Base-by-base conservation (phyloP, 192 early-diverging fungal genomes). In the Coemansia sp. region DNA sequence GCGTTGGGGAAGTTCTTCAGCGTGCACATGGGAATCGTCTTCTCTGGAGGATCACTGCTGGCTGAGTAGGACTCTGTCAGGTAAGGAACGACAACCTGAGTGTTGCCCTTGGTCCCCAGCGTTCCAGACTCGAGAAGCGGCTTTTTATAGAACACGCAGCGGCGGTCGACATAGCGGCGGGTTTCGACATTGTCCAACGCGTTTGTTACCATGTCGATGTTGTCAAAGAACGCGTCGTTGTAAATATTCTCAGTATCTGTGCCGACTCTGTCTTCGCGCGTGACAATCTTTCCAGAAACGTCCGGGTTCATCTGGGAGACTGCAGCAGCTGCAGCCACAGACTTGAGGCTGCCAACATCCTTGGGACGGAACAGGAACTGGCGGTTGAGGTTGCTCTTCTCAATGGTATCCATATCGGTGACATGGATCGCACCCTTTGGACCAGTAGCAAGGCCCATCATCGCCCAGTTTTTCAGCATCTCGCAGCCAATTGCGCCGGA, bases 351-450 rank as follows among this genome's bases (percentile, higher is more conserved):
- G 66, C 90, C 89, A 35, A 94, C 91, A 72, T 94, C 91, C 13
- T 67, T 40, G 7, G 90, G 84, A 48, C 98, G 90, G 88, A 99
- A 99, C 66, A 99, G 84, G 83, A 99, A 99, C 83, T 99, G 98
- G 40, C 98, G 87, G 84, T 99, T 99, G 80, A 99, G 85, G 82
- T 99, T 99, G 67, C 88, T 91, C 86, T 97, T 99, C 63, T 99
- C 98, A 57, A 99, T 99, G 8, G 96, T 97, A 76, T 99, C 98
- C 97, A 99, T 99, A 72, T 99, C 97, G 7, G 96, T 99, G 52
- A 99, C 79, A 74, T 86, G 88, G 49, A 98, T 87, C 21, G 84
- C 83, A 26, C 97, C 93, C 25, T 90, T 76, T 34, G 89, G 84
- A 31, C 95, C 96, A 18, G 91, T 87, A 33, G 91, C 91, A 37